These are phyloP conservation scores for Hygrophoropsis aurantiaca DNA, from an alignment of 768 basidiomycete species.

Conservation along the genomic window DNA sequence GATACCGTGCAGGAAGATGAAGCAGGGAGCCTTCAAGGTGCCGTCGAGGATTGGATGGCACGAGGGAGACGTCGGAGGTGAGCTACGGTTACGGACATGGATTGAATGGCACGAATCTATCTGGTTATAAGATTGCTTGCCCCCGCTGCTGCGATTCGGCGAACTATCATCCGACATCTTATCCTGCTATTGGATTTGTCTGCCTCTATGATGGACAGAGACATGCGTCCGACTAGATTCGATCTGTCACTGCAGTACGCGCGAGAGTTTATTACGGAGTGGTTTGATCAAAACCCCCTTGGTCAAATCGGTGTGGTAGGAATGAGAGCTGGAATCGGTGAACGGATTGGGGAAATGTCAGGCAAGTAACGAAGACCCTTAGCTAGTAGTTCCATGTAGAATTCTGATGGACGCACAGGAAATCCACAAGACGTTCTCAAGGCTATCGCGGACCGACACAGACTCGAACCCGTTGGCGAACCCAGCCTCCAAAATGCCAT, in stretches of 20 bases:
- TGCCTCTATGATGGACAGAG: constrained; percentile 89
- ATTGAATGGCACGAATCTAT: no score
- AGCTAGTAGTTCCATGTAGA: constrained; percentile 1
- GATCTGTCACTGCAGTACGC: constrained; percentile 89
- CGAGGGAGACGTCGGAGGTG: constrained; percentile 82
- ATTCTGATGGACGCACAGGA: constrained; percentile 45
- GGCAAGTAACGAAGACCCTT: constrained; percentile 48
- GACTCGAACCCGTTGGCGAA: constrained; percentile 87
- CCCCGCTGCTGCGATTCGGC: constrained; percentile 83
- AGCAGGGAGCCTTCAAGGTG: constrained; percentile 82
- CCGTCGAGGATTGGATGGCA: constrained; percentile 88
- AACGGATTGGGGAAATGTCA: constrained; percentile 89
- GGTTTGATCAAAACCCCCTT: constrained; percentile 99
- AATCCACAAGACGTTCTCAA: constrained; percentile 97
- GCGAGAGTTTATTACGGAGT: constrained; percentile 89
- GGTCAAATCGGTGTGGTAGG: constrained; percentile 96
- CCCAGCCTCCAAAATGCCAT: constrained; percentile 96
- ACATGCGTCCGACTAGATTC: constrained; percentile 93
- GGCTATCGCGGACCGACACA: constrained; percentile 80
- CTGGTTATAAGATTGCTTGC: constrained; percentile 61
- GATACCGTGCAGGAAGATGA: constrained; percentile 97
- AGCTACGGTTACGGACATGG: no score
- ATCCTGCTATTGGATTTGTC: constrained; percentile 92
- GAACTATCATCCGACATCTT: constrained; percentile 95
- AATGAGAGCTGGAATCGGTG: constrained; percentile 88